Percentiles rank a stretch among this genome's conserved stretches.
Evolutionary conservation across 139 green algal species (phyloP).

Genomic region (Ulvella scutata): DNA sequence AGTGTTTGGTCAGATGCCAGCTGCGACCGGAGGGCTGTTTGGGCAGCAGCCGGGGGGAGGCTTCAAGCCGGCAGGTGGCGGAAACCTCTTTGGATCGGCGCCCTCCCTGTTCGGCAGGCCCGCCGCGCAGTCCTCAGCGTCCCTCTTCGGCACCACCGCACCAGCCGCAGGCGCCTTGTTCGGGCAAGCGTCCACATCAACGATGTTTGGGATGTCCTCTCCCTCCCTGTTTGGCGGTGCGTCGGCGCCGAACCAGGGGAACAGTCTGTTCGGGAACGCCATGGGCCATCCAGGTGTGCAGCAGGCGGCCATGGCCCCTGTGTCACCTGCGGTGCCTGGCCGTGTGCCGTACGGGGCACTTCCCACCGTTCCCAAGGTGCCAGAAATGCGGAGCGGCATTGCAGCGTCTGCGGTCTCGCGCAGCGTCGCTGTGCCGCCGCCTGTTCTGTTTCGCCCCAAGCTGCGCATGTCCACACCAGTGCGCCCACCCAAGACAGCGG

Average conservation of each 20-base stretch:
- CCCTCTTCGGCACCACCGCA: not conserved
- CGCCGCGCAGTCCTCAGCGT: not conserved
- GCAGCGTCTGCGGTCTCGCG: not conserved
- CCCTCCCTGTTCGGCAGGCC: not conserved
- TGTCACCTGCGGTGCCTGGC: not conserved
- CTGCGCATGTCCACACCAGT: not conserved
- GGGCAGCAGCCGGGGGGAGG: not conserved
- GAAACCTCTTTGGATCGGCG: not conserved
- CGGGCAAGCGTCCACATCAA: not conserved
- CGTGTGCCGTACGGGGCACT: not conserved
- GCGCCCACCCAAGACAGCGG: not conserved
- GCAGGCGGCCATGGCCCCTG: not conserved
- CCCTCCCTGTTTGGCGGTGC: not conserved
- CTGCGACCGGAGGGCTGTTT: not conserved
- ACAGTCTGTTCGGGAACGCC: not conserved
- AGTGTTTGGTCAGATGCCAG: not conserved
- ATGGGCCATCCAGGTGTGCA: not conserved
- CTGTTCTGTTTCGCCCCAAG: not conserved
- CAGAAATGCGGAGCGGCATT: not conserved
- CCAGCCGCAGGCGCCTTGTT: not conserved
- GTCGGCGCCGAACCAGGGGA: not conserved
- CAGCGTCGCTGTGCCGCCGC: not conserved
- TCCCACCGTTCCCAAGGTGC: not conserved
- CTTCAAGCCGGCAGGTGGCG: not conserved
- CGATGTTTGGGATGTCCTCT: not conserved